Evolutionary conservation across 2,329 filamentous ascomycete genomes (phyloP), one percentile per base, ranked within the genome.

Genomic region (Colletotrichum sp.): DNA sequence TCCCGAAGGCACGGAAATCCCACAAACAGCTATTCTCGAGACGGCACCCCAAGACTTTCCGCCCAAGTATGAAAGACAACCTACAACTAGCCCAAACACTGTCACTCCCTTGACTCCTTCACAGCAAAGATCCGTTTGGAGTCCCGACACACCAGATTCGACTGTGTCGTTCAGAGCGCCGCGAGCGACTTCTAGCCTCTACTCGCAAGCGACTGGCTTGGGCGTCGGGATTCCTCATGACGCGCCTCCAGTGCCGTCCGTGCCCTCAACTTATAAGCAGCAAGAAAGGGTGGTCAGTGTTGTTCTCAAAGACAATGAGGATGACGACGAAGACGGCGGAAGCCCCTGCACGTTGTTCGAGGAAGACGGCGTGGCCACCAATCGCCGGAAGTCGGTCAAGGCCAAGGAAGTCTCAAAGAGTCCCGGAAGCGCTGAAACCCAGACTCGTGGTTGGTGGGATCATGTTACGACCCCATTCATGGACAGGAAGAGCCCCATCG

Each of bases 401-500:
- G 81, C 83, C 16, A 87, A 85, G 68, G 83, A 82, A 9, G 80
- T 83, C 10, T 81, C 82, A 63, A 65, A 86, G 78, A 84, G 86
- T 57, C 83, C 88, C 60, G 83, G 88, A 64, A 91, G 90, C 55
- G 91, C 90, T 32, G 89, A 87, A 57, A 89, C 90, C 13, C 89
- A 88, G 71, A 93, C 93, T 30, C 88, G 89, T 76, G 94, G 94
- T 24, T 96, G 94, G 94, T 96, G 94, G 94, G 94, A 95, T 80
- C 89, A 94, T 78, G 91, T 96, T 71, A 93, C 90, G 9, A 94
- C 94, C 2, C 94, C 94, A 1, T 95, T 95, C 80, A 80, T 84
- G 18, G 87, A 89, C 80, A 88, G 79, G 80, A 84, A 73, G 64
- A 78, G 78, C 55, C 77, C 77, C 18, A 10, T 76, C 13, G 67